A percentile compares a stretch with the other conserved stretches of the same genome.
These are phyloP conservation scores for Tolypocladium tropicale DNA, from an alignment of 2,329 filamentous ascomycete species.

Conservation along the genomic window DNA sequence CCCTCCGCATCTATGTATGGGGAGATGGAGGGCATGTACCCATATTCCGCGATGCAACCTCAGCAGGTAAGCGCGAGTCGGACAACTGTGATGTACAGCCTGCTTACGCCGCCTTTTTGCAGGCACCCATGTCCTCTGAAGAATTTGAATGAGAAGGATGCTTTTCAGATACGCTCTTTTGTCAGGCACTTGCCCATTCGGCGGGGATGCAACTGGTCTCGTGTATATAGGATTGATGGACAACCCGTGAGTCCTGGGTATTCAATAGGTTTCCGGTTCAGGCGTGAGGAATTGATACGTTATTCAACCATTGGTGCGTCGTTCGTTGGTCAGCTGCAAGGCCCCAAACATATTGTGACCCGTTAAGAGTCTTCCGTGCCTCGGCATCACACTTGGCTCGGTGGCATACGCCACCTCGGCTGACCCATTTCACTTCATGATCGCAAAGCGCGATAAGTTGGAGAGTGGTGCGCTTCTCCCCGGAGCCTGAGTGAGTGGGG, in stretches of 20 bases:
- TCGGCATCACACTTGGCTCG: neutral
- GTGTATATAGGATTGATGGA: conserved; percentile 7
- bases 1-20: conserved; percentile 61
- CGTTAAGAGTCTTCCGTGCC: too few relatives aligned
- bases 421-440: conserved; percentile 28
- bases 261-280: neutral
- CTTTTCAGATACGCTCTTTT: neutral
- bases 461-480: conserved; percentile 53
- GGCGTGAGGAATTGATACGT: conserved; percentile 10
- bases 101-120: conserved; percentile 5
- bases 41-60: conserved; percentile 67
- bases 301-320: neutral
- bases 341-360: neutral
- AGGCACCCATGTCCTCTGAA: conserved; percentile 34
- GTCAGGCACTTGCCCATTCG: neutral
- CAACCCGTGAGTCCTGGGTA: neutral
- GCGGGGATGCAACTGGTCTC: neutral
- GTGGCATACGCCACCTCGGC: neutral
- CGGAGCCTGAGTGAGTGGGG: conserved; percentile 49
- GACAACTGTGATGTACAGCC: neutral
- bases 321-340: neutral
- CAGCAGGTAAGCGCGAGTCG: conserved; percentile 57
- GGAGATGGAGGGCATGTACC: conserved; percentile 76
- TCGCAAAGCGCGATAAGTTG: conserved; percentile 64
- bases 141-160: conserved; percentile 25